Conservation (phyloP, 495 filamentous ascomycete genomes). For the Evernia prunastri region DNA sequence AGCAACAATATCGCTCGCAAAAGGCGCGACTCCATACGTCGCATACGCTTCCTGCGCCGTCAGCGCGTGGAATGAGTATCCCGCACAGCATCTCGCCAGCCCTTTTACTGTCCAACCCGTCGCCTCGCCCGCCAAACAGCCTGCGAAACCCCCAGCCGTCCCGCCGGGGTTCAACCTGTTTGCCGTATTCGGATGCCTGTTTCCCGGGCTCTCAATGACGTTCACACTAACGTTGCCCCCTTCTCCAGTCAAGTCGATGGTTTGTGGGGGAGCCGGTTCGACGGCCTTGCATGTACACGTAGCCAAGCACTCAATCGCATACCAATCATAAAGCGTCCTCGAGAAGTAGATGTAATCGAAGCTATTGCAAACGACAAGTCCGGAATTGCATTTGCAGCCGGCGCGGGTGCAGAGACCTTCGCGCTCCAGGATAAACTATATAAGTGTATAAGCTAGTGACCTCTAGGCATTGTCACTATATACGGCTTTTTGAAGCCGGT, state of each 20-base stretch:
- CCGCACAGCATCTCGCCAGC: neutral
- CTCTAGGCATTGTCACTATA: too few relatives aligned
- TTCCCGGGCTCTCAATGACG: neutral
- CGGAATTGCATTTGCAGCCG: neutral
- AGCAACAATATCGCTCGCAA: neutral
- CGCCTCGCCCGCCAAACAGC: neutral
- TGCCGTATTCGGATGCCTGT: neutral
- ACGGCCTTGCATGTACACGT: neutral
- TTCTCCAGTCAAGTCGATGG: neutral
- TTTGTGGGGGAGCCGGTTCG: neutral
- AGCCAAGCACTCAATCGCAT: neutral
- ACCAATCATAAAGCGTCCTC: neutral
- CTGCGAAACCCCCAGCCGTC: neutral
- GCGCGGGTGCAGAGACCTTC: constrained; percentile 8
- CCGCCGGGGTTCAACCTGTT: neutral
- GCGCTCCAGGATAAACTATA: neutral
- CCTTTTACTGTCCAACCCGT: neutral
- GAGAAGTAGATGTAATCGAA: neutral
- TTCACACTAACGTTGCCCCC: neutral
- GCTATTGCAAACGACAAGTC: neutral
- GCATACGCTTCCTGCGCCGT: constrained; percentile 1
- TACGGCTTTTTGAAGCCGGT: too few relatives aligned
- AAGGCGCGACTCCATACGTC: neutral
- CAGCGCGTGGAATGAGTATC: neutral
- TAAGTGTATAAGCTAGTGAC: too few relatives aligned